A percentile compares a stretch with the other conserved stretches of the same genome.
Conservation (phyloP, 495 filamentous ascomycete genomes). For the Talaromyces adpressus region DNA sequence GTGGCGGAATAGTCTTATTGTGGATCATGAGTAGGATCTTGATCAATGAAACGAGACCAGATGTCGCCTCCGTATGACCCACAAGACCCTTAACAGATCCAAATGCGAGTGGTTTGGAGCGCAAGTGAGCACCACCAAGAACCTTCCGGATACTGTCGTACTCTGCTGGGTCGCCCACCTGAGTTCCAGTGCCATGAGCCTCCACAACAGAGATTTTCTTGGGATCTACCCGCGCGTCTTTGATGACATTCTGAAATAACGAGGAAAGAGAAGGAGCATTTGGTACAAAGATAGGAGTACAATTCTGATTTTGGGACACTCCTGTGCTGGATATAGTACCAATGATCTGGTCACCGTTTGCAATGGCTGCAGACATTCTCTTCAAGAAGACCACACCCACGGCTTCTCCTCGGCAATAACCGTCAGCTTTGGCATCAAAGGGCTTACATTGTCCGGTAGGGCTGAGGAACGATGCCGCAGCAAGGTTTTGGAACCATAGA, state of each 20-base stretch:
- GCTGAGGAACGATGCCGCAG: conserved; percentile 30
- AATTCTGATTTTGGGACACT: conserved; percentile 61
- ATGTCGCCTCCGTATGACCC: conserved; percentile 45
- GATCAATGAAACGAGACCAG: conserved; percentile 37
- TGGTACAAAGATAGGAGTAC: conserved; percentile 64
- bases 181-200: conserved; percentile 72
- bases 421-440: conserved; percentile 63
- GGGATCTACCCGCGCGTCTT: conserved; percentile 51
- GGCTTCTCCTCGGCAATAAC: conserved; percentile 67
- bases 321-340: conserved; percentile 54
- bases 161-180: conserved; percentile 64
- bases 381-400: conserved; percentile 62
- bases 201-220: conserved; percentile 64
- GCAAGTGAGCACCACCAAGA: conserved; percentile 20
- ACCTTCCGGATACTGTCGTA: conserved; percentile 30
- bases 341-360: conserved; percentile 55
- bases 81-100: conserved; percentile 44
- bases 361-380: conserved; percentile 52
- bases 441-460: conserved; percentile 53
- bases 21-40: conserved; percentile 46
- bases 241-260: conserved; percentile 49
- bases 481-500: conserved; percentile 27
- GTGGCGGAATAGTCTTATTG: conserved; percentile 30
- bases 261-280: conserved; percentile 53
- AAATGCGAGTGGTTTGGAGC: conserved; percentile 15